Conservation (phyloP, 1,139 yeast genomes). For the Candida sojae region DNA sequence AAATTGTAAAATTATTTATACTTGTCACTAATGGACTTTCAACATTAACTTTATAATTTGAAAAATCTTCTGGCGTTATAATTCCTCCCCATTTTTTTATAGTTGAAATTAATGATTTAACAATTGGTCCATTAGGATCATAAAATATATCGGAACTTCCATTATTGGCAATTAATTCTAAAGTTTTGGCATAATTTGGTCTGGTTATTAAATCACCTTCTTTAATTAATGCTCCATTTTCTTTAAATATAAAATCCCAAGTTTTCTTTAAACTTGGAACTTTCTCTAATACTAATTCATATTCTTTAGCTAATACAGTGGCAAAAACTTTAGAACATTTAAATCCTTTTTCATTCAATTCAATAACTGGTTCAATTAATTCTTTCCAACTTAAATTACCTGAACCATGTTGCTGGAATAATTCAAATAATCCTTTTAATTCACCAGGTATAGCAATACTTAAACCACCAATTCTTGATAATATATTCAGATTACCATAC, state of each 20-base stretch:
- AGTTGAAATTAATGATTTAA: slow-evolving; percentile 48
- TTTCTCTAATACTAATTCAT: slow-evolving; percentile 27
- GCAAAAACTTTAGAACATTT: slow-evolving; percentile 51
- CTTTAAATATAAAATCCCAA: slow-evolving; percentile 58
- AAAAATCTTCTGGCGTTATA: slow-evolving; percentile 62
- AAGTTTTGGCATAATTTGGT: slow-evolving; percentile 63
- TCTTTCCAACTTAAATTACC: slow-evolving; percentile 75
- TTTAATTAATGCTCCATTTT: slow-evolving; percentile 27
- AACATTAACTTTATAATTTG: slow-evolving; percentile 54
- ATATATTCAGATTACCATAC: slow-evolving; percentile 42
- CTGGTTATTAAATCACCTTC: slow-evolving; percentile 65
- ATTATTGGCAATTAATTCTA: slow-evolving; percentile 65
- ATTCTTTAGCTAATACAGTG: slow-evolving; percentile 23
- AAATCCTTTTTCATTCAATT: slow-evolving; percentile 71
- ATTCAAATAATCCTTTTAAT: slow-evolving; percentile 69
- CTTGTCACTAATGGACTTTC: slow-evolving; percentile 54
- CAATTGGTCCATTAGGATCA: slow-evolving; percentile 81
- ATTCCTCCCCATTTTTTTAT: slow-evolving; percentile 61
- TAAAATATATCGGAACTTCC: slow-evolving; percentile 81
- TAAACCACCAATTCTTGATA: slow-evolving; percentile 76
- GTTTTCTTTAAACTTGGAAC: slow-evolving; percentile 32
- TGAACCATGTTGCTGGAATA: slow-evolving; percentile 64
- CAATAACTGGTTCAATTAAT: slow-evolving; percentile 72
- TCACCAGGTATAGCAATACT: slow-evolving; percentile 93
- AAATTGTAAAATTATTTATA: slow-evolving; percentile 52